Base-by-base conservation (phyloP, 805 yeast genomes). In the Debaryomyces hansenii region DNA sequence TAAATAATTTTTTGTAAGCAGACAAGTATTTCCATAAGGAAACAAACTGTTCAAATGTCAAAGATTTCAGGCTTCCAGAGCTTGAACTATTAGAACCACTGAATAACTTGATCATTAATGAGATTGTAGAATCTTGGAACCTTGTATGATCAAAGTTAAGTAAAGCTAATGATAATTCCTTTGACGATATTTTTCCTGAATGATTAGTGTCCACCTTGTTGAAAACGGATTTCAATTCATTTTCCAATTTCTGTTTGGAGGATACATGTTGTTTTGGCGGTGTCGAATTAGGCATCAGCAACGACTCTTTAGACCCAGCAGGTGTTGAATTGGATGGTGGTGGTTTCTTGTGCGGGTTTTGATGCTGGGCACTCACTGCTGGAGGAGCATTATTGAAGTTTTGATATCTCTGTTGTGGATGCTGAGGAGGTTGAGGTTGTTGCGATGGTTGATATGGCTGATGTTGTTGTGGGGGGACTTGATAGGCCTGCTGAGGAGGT, bases 11-110 rank as follows among this genome's bases (percentile, higher is more conserved):
- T 47, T 83, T 77, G 80, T 88, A 85, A 40, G 85, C 85, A 16
- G 80, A 69, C 37, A 85, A 66, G 53, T 84, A 83, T 56, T 83
- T 81, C 88, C 89, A 83, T 45, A 85, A 66, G 48, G 82, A 81
- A 43, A 78, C 79, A 56, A 85, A 85, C 63, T 85, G 90, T 41
- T 75, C 80, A 51, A 80, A 82, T 40, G 76, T 74, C 44, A 70
- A 55, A 16, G 55, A 48, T 20, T 50, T 51, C 41, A 54, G 48
- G 10, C 48, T 54, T 14, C 57, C 53, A 5, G 59, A 57, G 2
- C 62, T 44, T 5, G 58, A 49, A 9, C 58, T 53, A 21, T 52
- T 56, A 20, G 61, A 45, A 20, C 54, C 51, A 53, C 83, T 83
- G 59, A 85, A 84, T 56, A 85, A 63, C 57, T 78, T 75, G 49